Evolutionary conservation across 164 flowering plant genomes (phyloP), one percentile per base, ranked within the genome.

Genomic region (Amborella trichopoda): DNA sequence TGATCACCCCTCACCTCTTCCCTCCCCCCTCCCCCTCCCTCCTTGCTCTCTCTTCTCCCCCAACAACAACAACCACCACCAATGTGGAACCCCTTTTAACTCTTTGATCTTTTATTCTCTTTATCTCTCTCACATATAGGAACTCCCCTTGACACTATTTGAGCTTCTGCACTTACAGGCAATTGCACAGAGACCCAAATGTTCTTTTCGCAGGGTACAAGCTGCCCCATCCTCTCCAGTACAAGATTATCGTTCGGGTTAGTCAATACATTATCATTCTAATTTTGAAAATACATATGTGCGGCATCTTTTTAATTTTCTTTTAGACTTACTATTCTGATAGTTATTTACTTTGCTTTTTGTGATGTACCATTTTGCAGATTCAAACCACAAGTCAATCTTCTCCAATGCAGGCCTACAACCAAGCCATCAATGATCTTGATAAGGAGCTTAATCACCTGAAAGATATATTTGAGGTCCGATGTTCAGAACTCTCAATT

Each of bases 351-450:
- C 11, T 30, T 37, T 14, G 41, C 19, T 8, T 21, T 37, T 37
- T n/a, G n/a, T 37, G 2, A 21, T 37, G 36, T 18, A 21, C 0
- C 6, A 19, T 19, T 64, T 47, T 68, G 59, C 66, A 86, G 98
- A 78, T 91, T 50, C 95, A 87, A 54, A 91, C 98, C 0, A 74
- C 89, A 3, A 86, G 94, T 68, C 95, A 83, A 61, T 90, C 98
- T 52, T 90, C 98, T 6, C 94, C 96, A 6, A 90, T 87, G 90
- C 97, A 90, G 65, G 95, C 91, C n/a, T 90, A 90, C 57, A 83
- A 90, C 51, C 96, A 86, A 62, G 87, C 98, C 23, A 83, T 86
- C 46, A 87, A 81, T 74, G 98, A 87, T 60, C 68, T 90, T 16
- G 98, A 90, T 74, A 86, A 78, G 67, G 96, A 90, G 52, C 87